These are phyloP conservation scores for Phaeotremella skinneri DNA, from an alignment of 768 basidiomycete genomes.

Conservation along the genomic window DNA sequence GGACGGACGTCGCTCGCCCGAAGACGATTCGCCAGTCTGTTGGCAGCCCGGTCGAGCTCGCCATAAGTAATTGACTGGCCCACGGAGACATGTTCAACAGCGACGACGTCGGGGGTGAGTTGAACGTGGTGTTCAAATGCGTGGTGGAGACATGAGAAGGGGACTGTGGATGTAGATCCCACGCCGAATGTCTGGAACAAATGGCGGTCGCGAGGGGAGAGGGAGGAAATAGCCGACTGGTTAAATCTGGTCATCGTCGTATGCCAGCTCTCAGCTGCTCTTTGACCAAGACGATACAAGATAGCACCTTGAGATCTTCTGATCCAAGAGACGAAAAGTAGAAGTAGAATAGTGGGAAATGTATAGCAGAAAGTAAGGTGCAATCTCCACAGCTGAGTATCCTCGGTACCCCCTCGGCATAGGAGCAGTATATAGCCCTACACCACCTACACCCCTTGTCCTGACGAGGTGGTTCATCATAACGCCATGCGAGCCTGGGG, in stretches of 20 bases:
- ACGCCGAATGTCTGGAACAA: neutral
- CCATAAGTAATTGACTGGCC: slow-evolving; percentile 57
- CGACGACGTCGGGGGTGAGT: slow-evolving; percentile 55
- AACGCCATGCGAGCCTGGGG: no score
- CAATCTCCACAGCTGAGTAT: no score
- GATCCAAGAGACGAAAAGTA: no score
- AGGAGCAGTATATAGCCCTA: no score
- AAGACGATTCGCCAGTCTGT: slow-evolving; percentile 56
- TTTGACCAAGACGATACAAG: no score
- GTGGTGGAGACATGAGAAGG: slow-evolving; percentile 60
- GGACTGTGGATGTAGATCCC: slow-evolving; percentile 18
- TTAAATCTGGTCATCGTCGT: neutral
- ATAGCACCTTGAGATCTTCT: no score
- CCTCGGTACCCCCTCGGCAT: no score
- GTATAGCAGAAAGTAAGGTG: no score
- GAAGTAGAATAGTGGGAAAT: no score
- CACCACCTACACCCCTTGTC: no score
- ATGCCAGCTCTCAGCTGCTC: no score
- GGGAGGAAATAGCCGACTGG: neutral
- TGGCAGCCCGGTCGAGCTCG: slow-evolving; percentile 58
- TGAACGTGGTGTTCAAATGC: slow-evolving; percentile 59
- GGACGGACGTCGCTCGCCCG: slow-evolving; percentile 55
- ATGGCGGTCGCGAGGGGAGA: neutral
- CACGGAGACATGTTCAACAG: slow-evolving; percentile 56
- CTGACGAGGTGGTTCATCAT: no score